Base-by-base conservation (phyloP, 2,329 filamentous ascomycete species). In the Fulvia fulva region DNA sequence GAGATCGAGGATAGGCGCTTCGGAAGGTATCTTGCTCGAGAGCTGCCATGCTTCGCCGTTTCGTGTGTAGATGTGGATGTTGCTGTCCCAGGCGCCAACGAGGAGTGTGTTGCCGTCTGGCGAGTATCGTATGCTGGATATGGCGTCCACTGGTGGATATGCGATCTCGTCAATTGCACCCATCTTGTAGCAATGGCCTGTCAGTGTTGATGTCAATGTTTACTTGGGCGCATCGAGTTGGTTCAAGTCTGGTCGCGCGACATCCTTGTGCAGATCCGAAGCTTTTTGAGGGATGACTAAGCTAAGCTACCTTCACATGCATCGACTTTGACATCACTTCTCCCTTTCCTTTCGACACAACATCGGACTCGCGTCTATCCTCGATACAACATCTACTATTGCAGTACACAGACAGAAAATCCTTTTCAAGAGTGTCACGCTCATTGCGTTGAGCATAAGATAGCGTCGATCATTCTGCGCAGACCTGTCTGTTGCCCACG, bases 21-120 rank as follows among this genome's bases (percentile, higher is more conserved):
- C 94, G 88, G 73, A 87, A 63, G 82, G 70, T 30, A 71, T 80
- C 22, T 72, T 73, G 52, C 51, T 57, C 25, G 52, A 55, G 41
- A 63, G 47, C 28, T 54, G 50, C 59, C 65, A 65, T 81, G 83
- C 71, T 23, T 62, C 57, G 25, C 44, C 50, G 47, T 34, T 22
- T 43, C 60, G 59, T 6, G 52, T 51, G 80, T 97, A 97, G 53
- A 93, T 81, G 75, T 97, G 96, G 56, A 96, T 85, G 73, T 90
- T 85, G 75, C 87, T 90, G 76, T 97, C 93, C 94, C 94, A 99
- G 56, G 91, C 96, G 11, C 92, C 88, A 67, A 93, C 92, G n/a
- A 95, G 84, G 37, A 99, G 82, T 67, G 87, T 88, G 55, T 81
- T 85, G 2, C 87, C 82, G n/a, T 87, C 85, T 34, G 91, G 89